Conservation (phyloP, 2,329 filamentous ascomycete genomes). For the Diaporthe ilicicola region DNA sequence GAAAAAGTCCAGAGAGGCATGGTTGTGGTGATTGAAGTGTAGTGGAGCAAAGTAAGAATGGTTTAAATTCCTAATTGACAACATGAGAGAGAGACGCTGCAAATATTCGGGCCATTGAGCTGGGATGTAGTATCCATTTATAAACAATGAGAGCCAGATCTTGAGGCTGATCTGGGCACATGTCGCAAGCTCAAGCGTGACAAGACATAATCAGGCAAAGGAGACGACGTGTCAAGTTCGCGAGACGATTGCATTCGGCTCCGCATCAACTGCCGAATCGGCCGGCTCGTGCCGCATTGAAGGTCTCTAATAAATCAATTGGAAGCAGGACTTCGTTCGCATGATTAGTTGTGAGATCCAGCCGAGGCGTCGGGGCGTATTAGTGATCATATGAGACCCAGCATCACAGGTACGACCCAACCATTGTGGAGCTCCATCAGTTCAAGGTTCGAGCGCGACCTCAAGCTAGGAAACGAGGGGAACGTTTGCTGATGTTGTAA, state of each 20-base stretch:
- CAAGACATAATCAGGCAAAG: neutral
- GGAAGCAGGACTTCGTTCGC: neutral
- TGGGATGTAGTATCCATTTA: neutral
- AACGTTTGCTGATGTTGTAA: too few species aligned
- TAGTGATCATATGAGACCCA: neutral
- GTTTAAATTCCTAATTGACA: neutral
- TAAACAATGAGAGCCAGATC: neutral
- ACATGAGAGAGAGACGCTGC: neutral
- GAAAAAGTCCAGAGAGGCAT: constrained; percentile 16
- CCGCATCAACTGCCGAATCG: neutral
- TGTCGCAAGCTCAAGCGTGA: neutral
- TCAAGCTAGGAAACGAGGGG: neutral
- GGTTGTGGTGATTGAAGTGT: neutral
- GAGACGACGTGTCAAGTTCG: neutral
- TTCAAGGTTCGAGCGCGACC: neutral
- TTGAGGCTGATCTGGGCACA: neutral
- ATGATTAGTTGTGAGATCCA: neutral
- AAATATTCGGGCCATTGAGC: too few species aligned
- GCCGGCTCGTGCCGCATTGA: neutral
- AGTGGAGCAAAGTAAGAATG: neutral
- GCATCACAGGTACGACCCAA: neutral
- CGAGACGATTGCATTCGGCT: neutral
- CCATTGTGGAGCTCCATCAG: neutral
- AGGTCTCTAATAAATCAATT: neutral
- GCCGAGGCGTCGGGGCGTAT: neutral